Base-by-base conservation (phyloP, 805 yeast species). In the Candida parachauliodes region DNA sequence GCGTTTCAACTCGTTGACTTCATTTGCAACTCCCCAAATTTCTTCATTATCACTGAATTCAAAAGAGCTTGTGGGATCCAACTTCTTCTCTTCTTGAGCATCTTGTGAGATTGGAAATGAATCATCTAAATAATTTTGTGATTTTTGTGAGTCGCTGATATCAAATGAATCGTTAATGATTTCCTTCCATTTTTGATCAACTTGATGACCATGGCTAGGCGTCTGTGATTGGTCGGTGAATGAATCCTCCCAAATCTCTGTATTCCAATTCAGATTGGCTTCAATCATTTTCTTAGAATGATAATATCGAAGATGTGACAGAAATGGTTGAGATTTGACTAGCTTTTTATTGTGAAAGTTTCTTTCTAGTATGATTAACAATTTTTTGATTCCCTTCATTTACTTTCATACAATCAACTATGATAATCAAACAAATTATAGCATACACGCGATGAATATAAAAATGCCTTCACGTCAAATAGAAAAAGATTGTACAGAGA, bases 21-120 rank as follows among this genome's bases (percentile, higher is more conserved):
- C 42, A 10, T 22, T 17, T 24, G 32, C 32, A 11, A 30, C 24
- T 9, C 22, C 28, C 21, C 23, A 15, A 8, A 28, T 15, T 28
- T 39, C 42, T 22, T 39, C 42, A 15, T 39, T 32, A 34, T 39
- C 42, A 25, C 37, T 35, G 16, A 39, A 39, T 6, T 30, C 42
- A 32, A 20, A 23, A 5, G 25, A 28, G 14, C 32, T 19, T 12
- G 10, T 18, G 5, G 14, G 5, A 24, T 11, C n/a, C 6, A 9
- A 9, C 9, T 20, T 20, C 14, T 24, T 24, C 11, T 24, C 12
- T 8, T 10, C 11, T 10, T 24, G 12, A 10, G 11, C 11, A 8
- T 6, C 5, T 5, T 8, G 27, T 8, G 11, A 8, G 12, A 8
- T 14, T n/a, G 28, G 28, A 8, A 6, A n/a, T 9, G 8, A 8